A percentile compares a stretch with the other conserved stretches of the same genome.
These are phyloP conservation scores for Alnus rubra DNA, from an alignment of 306 rosid genomes.

Conservation along the genomic window DNA sequence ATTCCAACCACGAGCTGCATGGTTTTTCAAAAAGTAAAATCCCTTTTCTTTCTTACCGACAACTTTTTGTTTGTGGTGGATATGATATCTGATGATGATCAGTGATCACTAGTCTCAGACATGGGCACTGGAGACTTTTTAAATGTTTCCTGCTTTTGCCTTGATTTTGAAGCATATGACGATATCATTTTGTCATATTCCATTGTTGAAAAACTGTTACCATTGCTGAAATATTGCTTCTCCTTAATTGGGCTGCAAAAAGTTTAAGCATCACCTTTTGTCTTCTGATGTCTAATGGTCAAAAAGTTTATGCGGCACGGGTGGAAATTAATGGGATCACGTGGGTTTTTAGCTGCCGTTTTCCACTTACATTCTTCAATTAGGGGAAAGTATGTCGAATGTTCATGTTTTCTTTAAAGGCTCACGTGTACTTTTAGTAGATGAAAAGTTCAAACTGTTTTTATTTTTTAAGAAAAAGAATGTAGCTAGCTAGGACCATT, in stretches of 20 bases:
- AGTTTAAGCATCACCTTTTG: constrained; percentile 24
- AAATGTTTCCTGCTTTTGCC: background rate
- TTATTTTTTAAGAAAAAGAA: too few species aligned
- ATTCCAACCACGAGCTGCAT: too few species aligned
- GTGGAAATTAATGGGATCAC: constrained; percentile 18
- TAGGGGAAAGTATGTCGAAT: background rate
- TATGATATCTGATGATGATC: too few species aligned
- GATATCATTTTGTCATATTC: background rate
- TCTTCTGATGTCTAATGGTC: constrained; percentile 25
- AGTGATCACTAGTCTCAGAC: too few species aligned
- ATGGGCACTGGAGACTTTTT: too few species aligned
- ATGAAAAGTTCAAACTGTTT: too few species aligned
- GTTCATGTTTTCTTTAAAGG: background rate
- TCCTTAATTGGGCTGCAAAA: background rate
- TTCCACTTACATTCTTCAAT: too few species aligned
- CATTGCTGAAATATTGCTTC: constrained; percentile 37
- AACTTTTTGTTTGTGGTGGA: too few species aligned
- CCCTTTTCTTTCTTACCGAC: too few species aligned
- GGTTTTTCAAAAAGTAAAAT: too few species aligned
- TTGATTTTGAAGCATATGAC: constrained; percentile 8
- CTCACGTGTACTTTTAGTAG: too few species aligned
- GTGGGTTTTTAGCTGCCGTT: background rate
- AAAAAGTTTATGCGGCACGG: constrained; percentile 41
- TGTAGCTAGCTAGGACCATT: too few species aligned
- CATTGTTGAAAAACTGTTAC: constrained; percentile 16